These are phyloP conservation scores for Tribonema minus DNA, from an alignment of 108 stramenopile species.

Conservation along the genomic window DNA sequence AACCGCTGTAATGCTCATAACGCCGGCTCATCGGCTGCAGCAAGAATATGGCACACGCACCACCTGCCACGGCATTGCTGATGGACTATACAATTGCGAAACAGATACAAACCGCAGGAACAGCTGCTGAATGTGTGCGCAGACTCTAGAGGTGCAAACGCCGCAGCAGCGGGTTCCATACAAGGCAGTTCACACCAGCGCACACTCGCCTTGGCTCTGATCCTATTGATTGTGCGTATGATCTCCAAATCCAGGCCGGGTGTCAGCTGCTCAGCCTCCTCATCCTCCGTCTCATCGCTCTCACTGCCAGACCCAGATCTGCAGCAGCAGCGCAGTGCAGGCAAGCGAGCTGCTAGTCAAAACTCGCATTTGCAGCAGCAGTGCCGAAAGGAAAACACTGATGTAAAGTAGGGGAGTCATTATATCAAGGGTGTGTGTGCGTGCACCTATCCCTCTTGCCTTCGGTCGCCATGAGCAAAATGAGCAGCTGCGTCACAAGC, in stretches of 20 bases:
- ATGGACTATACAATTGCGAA: too few species aligned
- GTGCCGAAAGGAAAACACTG: neutral
- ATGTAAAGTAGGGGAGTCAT: neutral
- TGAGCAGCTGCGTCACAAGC: too few species aligned
- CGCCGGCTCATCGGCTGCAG: too few species aligned
- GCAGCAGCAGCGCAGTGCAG: neutral
- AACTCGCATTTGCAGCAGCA: too few species aligned
- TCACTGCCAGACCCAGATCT: neutral
- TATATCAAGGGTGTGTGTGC: neutral
- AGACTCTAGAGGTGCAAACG: too few species aligned
- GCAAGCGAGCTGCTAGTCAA: neutral
- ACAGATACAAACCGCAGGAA: too few species aligned
- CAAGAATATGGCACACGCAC: neutral
- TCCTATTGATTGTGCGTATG: constrained; percentile 46
- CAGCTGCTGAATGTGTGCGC: too few species aligned
- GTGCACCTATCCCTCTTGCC: neutral
- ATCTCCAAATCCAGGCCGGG: constrained; percentile 38
- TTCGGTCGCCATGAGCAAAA: too few species aligned
- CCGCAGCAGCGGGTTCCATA: too few species aligned
- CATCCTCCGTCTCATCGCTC: constrained; percentile 42
- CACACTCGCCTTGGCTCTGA: constrained; percentile 13
- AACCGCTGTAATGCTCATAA: too few species aligned
- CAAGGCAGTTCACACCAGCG: too few species aligned
- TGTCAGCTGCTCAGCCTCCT: constrained; percentile 36
- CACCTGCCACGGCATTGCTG: neutral